Evolutionary conservation across 345 rosid genomes (phyloP), one percentile per base, ranked within the genome.

Genomic region (Hibiscus tridactylites): DNA sequence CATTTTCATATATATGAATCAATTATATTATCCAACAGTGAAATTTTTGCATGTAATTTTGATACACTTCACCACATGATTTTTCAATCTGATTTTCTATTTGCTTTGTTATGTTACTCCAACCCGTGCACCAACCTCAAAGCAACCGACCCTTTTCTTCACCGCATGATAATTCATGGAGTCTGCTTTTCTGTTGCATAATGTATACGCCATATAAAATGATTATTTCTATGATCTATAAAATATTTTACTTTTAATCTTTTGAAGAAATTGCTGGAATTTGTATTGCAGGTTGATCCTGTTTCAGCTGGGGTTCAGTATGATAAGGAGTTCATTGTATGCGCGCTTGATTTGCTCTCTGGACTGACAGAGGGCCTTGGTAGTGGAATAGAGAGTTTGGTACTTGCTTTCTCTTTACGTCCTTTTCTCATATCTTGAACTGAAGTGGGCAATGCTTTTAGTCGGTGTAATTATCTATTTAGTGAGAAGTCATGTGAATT

Each of bases 301-400:
- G 74, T 62, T 62, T 82, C 96, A 57, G 89, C 92, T 74, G 96
- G 91, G 70, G 88, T 81, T 80, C 90, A 81, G 70, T 88, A 90
- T 70, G 98, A 96, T 75, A 92, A 84, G 72, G 99, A 92, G 82
- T 92, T 96, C 76, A 81, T 89, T 12, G 98, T 96, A 37, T 96
- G 99, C 79, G 82, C 94, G 47, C 88, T 96, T 74, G 99, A 96
- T 82, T 84, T 96, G 80, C 96, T 96, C 54, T 96, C 99, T 74
- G 99, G 98, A 66, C 90, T 96, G 74, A 79, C 90, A 7, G 99
- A 95, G 79, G 97, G 99, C 74, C 98, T 95, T 77, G 88, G 90
- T 65, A 82, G 91, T 82, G 95, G 92, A 79, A 84, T 96, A 53
- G 98, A 96, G 84, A 88, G 91, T 81, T 81, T 96, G 99, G 99